phyloP scores from a whole-genome alignment of 768 basidiomycete species.

The Strobilomyces echinocephalus region DNA sequence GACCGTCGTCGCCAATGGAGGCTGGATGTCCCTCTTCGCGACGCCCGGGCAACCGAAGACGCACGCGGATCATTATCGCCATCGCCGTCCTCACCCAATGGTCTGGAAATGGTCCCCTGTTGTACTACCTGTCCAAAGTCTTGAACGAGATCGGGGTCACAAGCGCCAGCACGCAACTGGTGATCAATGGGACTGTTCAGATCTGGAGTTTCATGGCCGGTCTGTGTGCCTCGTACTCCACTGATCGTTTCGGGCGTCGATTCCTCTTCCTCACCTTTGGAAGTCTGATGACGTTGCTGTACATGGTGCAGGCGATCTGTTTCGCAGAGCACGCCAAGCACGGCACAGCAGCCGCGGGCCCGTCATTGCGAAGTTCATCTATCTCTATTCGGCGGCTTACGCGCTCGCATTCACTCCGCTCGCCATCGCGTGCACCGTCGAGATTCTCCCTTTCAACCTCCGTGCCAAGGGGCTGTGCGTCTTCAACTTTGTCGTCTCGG shows the following conservation, averaged over 20 bases:
- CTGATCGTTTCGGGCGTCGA: conserved; percentile 66
- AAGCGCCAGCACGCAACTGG: conserved; percentile 56
- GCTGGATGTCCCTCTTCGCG: conserved; percentile 64
- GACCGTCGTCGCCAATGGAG: conserved; percentile 52
- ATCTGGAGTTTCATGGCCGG: conserved; percentile 76
- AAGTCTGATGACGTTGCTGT: conserved; percentile 59
- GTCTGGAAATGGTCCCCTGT: conserved; percentile 82
- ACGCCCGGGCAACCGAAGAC: conserved; percentile 70
- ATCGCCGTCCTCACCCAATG: conserved; percentile 83
- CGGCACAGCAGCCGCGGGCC: conserved; percentile 43
- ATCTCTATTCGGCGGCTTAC: conserved; percentile 75
- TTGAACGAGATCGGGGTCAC: conserved; percentile 66
- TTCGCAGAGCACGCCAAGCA: conserved; percentile 51
- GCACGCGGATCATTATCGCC: conserved; percentile 71
- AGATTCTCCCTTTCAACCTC: conserved; percentile 78
- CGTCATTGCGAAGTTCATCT: conserved; percentile 80
- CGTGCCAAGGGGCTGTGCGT: conserved; percentile 85
- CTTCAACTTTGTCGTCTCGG: conserved; percentile 74
- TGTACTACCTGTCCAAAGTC: conserved; percentile 75
- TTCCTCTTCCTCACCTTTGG: conserved; percentile 61
- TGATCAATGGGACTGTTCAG: conserved; percentile 83
- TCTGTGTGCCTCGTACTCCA: conserved; percentile 49
- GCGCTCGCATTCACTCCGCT: conserved; percentile 84
- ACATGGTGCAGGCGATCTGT: conserved; percentile 63
- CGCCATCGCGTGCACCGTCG: conserved; percentile 81